phyloP scores from a whole-genome alignment of 208 protist genomes.

The Naegleria lovaniensis region DNA sequence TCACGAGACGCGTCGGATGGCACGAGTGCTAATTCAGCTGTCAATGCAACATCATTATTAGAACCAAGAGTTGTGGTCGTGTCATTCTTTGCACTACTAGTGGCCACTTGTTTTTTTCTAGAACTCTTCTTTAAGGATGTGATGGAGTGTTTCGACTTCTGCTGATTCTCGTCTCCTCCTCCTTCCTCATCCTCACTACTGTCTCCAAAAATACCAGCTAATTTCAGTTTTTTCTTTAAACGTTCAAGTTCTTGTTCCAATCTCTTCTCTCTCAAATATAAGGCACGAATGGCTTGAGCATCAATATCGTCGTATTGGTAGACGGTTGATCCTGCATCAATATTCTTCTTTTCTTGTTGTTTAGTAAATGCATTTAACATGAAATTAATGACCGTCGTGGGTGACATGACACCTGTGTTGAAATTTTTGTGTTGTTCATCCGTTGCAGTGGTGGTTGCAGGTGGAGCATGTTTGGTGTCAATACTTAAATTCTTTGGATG shows the following conservation, averaged over 20 bases:
- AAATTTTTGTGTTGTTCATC: not conserved
- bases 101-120: not conserved
- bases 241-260: not conserved
- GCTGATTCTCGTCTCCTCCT: no score
- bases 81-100: no score
- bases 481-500: not conserved
- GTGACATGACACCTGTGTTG: not conserved
- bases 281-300: constrained; percentile 18
- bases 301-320: constrained; percentile 23
- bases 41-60: no score
- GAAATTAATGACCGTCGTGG: not conserved
- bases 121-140: not conserved
- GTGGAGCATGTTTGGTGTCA: not conserved
- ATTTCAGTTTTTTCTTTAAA: not conserved
- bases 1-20: no score
- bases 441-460: no score
- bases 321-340: not conserved
- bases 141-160: no score
- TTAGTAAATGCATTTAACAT: not conserved
- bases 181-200: not conserved
- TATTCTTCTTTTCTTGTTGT: not conserved
- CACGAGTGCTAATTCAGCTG: no score
- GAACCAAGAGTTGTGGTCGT: no score
- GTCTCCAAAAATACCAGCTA: not conserved
- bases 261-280: not conserved